These are phyloP conservation scores for Cercospora canescens DNA, from an alignment of 2,329 filamentous ascomycete species.

Conservation along the genomic window DNA sequence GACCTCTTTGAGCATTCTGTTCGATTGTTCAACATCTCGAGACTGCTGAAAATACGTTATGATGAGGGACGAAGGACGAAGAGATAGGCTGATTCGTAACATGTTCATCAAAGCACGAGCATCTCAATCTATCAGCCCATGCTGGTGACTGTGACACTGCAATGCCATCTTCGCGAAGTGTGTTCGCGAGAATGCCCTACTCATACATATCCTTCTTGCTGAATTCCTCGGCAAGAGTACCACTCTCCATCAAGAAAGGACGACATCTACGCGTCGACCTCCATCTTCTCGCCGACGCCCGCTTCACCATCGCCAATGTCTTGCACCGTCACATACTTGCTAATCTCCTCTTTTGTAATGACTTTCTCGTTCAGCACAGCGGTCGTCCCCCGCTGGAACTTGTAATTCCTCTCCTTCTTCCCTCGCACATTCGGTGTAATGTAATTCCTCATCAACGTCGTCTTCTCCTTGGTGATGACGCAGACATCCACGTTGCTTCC, in stretches of 20 bases:
- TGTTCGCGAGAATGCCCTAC: neutral
- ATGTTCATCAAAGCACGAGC: neutral
- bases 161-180: neutral
- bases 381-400: constrained; percentile 88
- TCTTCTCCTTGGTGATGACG: constrained; percentile 93
- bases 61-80: neutral
- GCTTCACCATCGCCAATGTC: constrained; percentile 69
- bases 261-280: constrained; percentile 50
- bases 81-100: neutral
- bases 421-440: constrained; percentile 89
- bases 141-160: neutral
- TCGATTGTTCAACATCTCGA: neutral
- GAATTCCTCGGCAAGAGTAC: neutral
- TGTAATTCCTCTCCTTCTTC: constrained; percentile 90
- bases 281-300: constrained; percentile 63
- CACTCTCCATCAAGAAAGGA: neutral
- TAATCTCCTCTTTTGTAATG: constrained; percentile 89
- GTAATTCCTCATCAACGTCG: constrained; percentile 87
- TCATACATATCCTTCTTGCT: neutral
- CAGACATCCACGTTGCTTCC: constrained; percentile 97
- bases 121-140: neutral
- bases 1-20: too few species aligned
- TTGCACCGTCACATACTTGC: constrained; percentile 89
- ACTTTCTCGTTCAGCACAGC: constrained; percentile 95
- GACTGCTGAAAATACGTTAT: neutral